Percentiles rank a stretch among this genome's conserved stretches.
These are phyloP conservation scores for Dothistroma pini DNA, from an alignment of 2,329 filamentous ascomycete species.

Conservation along the genomic window DNA sequence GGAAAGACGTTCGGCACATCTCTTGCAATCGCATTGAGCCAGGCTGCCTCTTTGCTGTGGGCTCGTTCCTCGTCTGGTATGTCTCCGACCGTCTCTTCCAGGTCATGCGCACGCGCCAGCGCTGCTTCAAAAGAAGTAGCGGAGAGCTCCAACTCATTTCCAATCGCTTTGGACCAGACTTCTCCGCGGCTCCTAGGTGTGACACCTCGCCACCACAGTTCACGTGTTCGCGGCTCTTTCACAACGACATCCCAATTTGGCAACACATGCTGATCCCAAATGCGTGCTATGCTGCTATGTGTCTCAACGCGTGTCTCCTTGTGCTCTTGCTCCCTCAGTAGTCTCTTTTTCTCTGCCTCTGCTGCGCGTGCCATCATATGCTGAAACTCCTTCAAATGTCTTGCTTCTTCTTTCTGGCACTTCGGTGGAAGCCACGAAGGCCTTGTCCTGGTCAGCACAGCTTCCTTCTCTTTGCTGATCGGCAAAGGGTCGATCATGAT, in stretches of 20 bases:
- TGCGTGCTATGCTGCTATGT: constrained; percentile 48
- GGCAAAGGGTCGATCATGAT: constrained; percentile 82
- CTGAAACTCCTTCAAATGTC: constrained; percentile 81
- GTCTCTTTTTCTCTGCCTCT: constrained; percentile 54
- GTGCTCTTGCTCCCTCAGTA: constrained; percentile 49
- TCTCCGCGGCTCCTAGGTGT: constrained; percentile 65
- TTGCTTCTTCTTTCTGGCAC: constrained; percentile 84
- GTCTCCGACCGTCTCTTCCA: constrained; percentile 54
- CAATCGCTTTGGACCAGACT: constrained; percentile 69
- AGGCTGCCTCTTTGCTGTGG: constrained; percentile 53
- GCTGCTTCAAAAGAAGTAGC: constrained; percentile 67
- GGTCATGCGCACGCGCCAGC: constrained; percentile 60
- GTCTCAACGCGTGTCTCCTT: constrained; percentile 52
- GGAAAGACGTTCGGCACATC: constrained; percentile 67
- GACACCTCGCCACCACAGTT: constrained; percentile 80
- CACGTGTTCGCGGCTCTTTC: constrained; percentile 63
- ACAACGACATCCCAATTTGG: constrained; percentile 73
- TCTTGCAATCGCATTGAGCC: constrained; percentile 61
- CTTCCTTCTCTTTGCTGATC: constrained; percentile 82
- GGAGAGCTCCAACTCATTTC: constrained; percentile 67
- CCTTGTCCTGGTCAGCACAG: constrained; percentile 70
- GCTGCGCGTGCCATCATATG: constrained; percentile 69
- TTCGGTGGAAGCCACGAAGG: constrained; percentile 85
- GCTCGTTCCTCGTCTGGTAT: constrained; percentile 43
- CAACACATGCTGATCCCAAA: constrained; percentile 74